phyloP scores from a whole-genome alignment of 768 basidiomycete species.

The Calocybe cyanea region DNA sequence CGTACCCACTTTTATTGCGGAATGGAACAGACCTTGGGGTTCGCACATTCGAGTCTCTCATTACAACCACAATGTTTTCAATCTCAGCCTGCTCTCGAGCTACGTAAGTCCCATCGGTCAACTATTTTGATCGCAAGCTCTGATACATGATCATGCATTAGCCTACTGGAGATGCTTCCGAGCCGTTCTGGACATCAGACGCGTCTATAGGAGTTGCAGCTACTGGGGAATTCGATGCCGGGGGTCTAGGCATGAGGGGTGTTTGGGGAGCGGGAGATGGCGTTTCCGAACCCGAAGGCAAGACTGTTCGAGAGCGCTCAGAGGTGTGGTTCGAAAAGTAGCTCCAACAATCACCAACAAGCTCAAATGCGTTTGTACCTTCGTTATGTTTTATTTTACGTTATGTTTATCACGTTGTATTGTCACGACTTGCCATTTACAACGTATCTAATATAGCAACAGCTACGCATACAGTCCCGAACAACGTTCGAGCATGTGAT shows the following conservation, averaged over 20 bases:
- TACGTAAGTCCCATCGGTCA: conserved; percentile 7
- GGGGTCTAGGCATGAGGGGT: conserved; percentile 9
- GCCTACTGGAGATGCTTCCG: conserved; percentile 13
- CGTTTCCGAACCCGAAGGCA: conserved; percentile 14
- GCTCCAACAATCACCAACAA: background rate
- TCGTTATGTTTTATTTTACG: too few species aligned
- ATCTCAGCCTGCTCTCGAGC: conserved; percentile 10
- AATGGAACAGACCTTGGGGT: conserved; percentile 12
- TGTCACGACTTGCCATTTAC: too few species aligned
- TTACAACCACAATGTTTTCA: conserved; percentile 15
- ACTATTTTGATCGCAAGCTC: background rate
- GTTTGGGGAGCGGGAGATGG: conserved; percentile 18
- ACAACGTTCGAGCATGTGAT: too few species aligned
- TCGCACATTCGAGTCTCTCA: conserved; percentile 14
- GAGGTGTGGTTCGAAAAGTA: conserved; percentile 22
- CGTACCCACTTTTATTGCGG: conserved; percentile 16
- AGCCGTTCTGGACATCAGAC: conserved; percentile 15
- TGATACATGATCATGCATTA: background rate
- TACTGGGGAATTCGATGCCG: background rate
- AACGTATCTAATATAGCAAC: too few species aligned
- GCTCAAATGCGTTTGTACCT: too few species aligned
- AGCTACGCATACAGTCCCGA: too few species aligned
- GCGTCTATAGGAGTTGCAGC: background rate
- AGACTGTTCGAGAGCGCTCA: conserved; percentile 18
- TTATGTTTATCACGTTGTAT: too few species aligned